These are phyloP conservation scores for Pilaira anomala DNA, from an alignment of 192 early-diverging fungal genomes.

Conservation along the genomic window DNA sequence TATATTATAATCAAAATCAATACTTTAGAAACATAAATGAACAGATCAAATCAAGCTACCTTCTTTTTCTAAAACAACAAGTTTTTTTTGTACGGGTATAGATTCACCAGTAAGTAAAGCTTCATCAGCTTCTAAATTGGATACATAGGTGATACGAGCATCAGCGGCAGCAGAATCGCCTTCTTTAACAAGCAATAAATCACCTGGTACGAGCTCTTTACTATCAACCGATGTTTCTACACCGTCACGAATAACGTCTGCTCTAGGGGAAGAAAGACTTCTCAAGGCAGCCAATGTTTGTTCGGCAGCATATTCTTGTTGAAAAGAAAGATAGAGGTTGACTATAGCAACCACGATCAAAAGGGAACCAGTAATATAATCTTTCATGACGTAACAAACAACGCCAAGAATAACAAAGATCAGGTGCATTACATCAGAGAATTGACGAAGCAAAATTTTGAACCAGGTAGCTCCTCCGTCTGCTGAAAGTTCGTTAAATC, in stretches of 20 bases:
- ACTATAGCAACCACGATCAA: slow-evolving; percentile 74
- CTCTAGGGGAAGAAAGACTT: slow-evolving; percentile 80
- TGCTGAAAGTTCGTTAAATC: slow-evolving; percentile 60
- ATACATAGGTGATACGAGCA: slow-evolving; percentile 74
- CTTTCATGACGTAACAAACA: slow-evolving; percentile 57
- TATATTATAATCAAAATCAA: background rate
- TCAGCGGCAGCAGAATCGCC: slow-evolving; percentile 95
- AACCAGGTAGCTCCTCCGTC: slow-evolving; percentile 54
- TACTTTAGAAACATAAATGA: background rate
- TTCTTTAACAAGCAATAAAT: slow-evolving; percentile 85
- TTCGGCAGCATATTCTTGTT: slow-evolving; percentile 93
- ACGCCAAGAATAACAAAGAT: slow-evolving; percentile 48
- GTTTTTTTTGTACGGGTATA: slow-evolving; percentile 74
- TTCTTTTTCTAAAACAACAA: slow-evolving; percentile 10
- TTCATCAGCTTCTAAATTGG: slow-evolving; percentile 91
- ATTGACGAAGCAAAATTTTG: slow-evolving; percentile 59
- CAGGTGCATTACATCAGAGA: slow-evolving; percentile 58
- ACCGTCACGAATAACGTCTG: slow-evolving; percentile 85
- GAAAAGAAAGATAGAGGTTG: slow-evolving; percentile 87
- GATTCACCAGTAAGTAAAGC: slow-evolving; percentile 91
- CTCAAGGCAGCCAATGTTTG: slow-evolving; percentile 89
- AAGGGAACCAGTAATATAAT: slow-evolving; percentile 67
- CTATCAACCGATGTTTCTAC: slow-evolving; percentile 66
- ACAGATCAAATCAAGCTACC: background rate
- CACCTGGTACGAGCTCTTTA: slow-evolving; percentile 79